Evolutionary conservation across 192 early-diverging fungal genomes (phyloP), one percentile per base, ranked within the genome.

Genomic region (Coemansia asiatica): DNA sequence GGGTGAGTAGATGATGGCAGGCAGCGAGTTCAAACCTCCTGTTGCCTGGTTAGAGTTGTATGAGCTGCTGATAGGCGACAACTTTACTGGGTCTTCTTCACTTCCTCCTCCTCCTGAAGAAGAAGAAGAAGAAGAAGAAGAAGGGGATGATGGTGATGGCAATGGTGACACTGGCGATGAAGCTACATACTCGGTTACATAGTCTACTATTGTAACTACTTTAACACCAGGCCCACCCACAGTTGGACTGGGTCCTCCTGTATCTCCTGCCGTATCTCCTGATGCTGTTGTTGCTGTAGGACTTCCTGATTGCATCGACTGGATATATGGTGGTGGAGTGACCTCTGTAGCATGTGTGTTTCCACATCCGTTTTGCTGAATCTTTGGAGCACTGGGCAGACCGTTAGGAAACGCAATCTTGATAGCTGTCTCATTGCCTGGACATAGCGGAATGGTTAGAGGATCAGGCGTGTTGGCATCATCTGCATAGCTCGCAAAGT

Each of bases 361-460:
- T 4, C 78, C 69, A 19, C 78, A 81, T 1, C 69, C 72, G 1
- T 23, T 49, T 0, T 54, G 49, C 0, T 71, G 47, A 2, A 71
- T 46, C 69, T 72, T 75, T n/a, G 72, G 62, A 6, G 44, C 60
- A 1, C 10, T 25, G 0, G 76, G 76, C 40, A 79, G 29, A 1
- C 78, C 78, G 1, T 56, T 26, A 4, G 78, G 78, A 40, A 81
- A 81, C 3, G 78, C 78, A 63, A 81, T 81, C 0, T 35, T 47
- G 18, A 75, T 58, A 7, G 66, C 69, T 4, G 73, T 68, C 9
- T 56, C 60, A 22, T 69, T 69, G 7, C 78, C 78, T 2, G 78
- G 78, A 13, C 78, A 81, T 63, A 81, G 63, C 6, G 78, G 78
- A 22, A 81, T 18, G 19, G 57, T 61, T 8, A 22, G 36, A 2